A percentile compares a stretch with the other conserved stretches of the same genome.
These are phyloP conservation scores for Penicillium coffeae DNA, from an alignment of 495 filamentous ascomycete species.

Conservation along the genomic window DNA sequence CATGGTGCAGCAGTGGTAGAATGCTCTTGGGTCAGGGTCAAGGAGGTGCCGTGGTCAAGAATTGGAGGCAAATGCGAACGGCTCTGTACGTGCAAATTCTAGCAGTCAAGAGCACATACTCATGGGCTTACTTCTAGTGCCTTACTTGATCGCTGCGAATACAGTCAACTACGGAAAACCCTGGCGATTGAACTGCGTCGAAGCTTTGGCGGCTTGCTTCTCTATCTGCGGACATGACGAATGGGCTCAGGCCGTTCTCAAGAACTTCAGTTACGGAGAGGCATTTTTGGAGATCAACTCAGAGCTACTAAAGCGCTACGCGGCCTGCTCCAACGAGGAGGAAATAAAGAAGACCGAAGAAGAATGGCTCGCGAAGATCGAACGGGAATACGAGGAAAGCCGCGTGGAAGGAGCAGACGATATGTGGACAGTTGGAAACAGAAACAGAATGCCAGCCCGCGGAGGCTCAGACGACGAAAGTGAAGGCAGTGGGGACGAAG, in stretches of 20 bases:
- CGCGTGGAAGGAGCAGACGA: constrained; percentile 60
- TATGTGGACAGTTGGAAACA: constrained; percentile 82
- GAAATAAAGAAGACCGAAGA: constrained; percentile 84
- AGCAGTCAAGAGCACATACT: background rate
- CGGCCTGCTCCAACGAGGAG: constrained; percentile 75
- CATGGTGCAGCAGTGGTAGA: constrained; percentile 94
- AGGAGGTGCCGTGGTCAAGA: constrained; percentile 83
- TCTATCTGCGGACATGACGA: constrained; percentile 86
- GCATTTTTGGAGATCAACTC: constrained; percentile 87
- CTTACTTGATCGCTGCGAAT: constrained; percentile 95
- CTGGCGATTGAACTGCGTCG: constrained; percentile 90
- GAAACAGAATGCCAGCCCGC: constrained; percentile 60
- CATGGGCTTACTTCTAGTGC: constrained; percentile 43
- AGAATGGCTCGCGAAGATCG: constrained; percentile 83
- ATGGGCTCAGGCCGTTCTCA: constrained; percentile 80
- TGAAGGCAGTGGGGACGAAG: constrained; percentile 50
- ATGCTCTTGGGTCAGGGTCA: constrained; percentile 90
- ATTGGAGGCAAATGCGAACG: constrained; percentile 96
- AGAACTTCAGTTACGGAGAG: constrained; percentile 81
- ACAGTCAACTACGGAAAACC: constrained; percentile 96
- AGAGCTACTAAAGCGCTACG: constrained; percentile 77
- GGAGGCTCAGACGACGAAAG: constrained; percentile 50
- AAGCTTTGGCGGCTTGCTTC: constrained; percentile 89
- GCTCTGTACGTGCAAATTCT: constrained; percentile 46
- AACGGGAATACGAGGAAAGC: constrained; percentile 81